Evolutionary conservation across 371 early-diverging fungal species (phyloP).

Genomic region (Caulochytrium protostelioides): DNA sequence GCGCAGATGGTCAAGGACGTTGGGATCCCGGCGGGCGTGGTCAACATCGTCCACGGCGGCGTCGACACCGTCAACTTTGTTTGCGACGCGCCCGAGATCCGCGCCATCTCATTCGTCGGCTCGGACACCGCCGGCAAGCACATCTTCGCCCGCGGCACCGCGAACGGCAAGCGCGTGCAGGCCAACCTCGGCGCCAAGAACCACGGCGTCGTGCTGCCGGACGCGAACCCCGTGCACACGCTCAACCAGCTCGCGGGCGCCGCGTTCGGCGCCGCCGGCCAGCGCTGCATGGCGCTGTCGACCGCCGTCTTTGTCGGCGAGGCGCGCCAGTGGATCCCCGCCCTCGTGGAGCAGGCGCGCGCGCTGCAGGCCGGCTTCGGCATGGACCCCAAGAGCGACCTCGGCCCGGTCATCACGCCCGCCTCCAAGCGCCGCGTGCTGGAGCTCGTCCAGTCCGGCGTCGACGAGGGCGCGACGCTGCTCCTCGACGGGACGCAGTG

Average conservation of each 20-base stretch:
- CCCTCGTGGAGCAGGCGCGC: conserved; percentile 66
- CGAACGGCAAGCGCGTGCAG: conserved; percentile 87
- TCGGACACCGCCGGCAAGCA: conserved; percentile 68
- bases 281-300: conserved; percentile 68
- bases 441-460: conserved; percentile 52
- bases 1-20: conserved; percentile 72
- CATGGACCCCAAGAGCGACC: conserved; percentile 61
- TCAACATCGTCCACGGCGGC: conserved; percentile 81
- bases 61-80: conserved; percentile 74
- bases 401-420: conserved; percentile 75
- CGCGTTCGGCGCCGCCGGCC: conserved; percentile 93
- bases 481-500: conserved; percentile 53
- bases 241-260: conserved; percentile 79
- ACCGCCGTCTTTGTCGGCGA: conserved; percentile 80
- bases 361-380: conserved; percentile 69
- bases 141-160: conserved; percentile 69
- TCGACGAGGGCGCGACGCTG: conserved; percentile 72
- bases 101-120: conserved; percentile 89
- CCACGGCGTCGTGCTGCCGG: conserved; percentile 84
- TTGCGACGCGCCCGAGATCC: conserved; percentile 61
- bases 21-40: conserved; percentile 83
- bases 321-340: conserved; percentile 62
- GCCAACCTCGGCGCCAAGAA: conserved; percentile 94
- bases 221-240: conserved; percentile 69
- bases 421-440: conserved; percentile 55